Evolutionary conservation across 2,329 filamentous ascomycete species (phyloP).

Genomic region (Penicillium concentricum): DNA sequence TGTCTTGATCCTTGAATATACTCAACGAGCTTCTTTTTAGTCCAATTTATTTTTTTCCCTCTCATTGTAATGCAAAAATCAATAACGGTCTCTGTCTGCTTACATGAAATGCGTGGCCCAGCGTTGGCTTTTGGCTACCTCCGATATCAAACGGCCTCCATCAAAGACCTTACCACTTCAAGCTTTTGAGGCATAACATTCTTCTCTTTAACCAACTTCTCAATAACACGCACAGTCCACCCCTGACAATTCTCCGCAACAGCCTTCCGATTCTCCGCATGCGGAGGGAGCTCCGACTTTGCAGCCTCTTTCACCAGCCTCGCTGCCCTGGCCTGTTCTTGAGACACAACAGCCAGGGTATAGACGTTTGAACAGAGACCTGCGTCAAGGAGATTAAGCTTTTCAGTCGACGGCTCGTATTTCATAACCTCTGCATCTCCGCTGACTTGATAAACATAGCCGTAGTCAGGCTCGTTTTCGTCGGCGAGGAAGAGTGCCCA

Average conservation of each 20-base stretch:
- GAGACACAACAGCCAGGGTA: slow-evolving; percentile 16
- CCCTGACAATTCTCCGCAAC: slow-evolving; percentile 28
- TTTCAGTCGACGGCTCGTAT: slow-evolving; percentile 16
- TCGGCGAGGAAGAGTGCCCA: slow-evolving; percentile 26
- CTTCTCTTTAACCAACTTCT: slow-evolving; percentile 18
- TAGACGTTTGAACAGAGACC: slow-evolving; percentile 16
- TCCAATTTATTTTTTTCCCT: not conserved
- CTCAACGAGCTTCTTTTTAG: slow-evolving; percentile 6
- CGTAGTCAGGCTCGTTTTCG: slow-evolving; percentile 21
- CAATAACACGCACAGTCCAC: slow-evolving; percentile 25
- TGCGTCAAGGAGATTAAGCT: slow-evolving; percentile 10
- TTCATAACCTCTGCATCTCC: slow-evolving; percentile 28
- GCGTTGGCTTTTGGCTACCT: not conserved
- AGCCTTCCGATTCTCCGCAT: slow-evolving; percentile 15
- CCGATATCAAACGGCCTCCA: slow-evolving; percentile 13
- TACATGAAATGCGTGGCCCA: not conserved
- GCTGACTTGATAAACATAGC: slow-evolving; percentile 26
- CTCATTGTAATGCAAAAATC: not conserved
- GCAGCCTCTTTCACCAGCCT: slow-evolving; percentile 17
- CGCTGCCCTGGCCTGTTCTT: slow-evolving; percentile 14
- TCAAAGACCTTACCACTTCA: slow-evolving; percentile 19
- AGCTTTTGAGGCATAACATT: slow-evolving; percentile 23
- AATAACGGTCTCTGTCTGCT: too few relatives aligned
- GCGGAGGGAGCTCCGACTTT: slow-evolving; percentile 19
- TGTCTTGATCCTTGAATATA: slow-evolving; percentile 20